These are phyloP conservation scores for Fusarium sp. DNA, from an alignment of 2,329 filamentous ascomycete genomes.

Conservation along the genomic window DNA sequence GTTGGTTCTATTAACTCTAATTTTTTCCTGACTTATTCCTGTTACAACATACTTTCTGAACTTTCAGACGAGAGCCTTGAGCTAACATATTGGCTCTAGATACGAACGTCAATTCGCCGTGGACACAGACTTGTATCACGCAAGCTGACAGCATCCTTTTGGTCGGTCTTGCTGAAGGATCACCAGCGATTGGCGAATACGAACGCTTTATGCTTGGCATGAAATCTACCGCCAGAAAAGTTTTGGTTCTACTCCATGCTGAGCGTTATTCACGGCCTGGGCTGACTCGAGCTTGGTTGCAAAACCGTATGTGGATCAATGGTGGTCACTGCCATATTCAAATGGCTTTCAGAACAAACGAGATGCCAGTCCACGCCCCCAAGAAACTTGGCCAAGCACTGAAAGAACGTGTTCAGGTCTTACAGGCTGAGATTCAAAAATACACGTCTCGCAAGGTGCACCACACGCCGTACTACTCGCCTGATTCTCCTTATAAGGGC, in stretches of 20 bases:
- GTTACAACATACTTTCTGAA: constrained; percentile 1
- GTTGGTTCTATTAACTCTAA: constrained; percentile 70
- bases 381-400: constrained; percentile 85
- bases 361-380: constrained; percentile 78
- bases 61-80: not conserved
- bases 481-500: constrained; percentile 92
- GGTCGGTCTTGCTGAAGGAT: constrained; percentile 89
- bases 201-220: constrained; percentile 95
- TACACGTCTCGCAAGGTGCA: constrained; percentile 95
- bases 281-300: constrained; percentile 86
- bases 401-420: constrained; percentile 90
- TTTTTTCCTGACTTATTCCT: constrained; percentile 69
- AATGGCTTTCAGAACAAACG: constrained; percentile 84
- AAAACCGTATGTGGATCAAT: constrained; percentile 96
- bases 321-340: constrained; percentile 97
- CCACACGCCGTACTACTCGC: constrained; percentile 87
- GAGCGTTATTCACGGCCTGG: constrained; percentile 89
- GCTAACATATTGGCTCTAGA: constrained; percentile 63
- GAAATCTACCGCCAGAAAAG: constrained; percentile 95
- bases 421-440: constrained; percentile 98
- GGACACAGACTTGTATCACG: constrained; percentile 97
- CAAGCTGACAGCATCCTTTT: constrained; percentile 97
- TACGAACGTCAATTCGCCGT: constrained; percentile 95
- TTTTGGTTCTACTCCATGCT: constrained; percentile 86
- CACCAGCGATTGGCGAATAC: constrained; percentile 92